Conservation (phyloP, 2,329 filamentous ascomycete species). For the Biscogniauxia sp. region DNA sequence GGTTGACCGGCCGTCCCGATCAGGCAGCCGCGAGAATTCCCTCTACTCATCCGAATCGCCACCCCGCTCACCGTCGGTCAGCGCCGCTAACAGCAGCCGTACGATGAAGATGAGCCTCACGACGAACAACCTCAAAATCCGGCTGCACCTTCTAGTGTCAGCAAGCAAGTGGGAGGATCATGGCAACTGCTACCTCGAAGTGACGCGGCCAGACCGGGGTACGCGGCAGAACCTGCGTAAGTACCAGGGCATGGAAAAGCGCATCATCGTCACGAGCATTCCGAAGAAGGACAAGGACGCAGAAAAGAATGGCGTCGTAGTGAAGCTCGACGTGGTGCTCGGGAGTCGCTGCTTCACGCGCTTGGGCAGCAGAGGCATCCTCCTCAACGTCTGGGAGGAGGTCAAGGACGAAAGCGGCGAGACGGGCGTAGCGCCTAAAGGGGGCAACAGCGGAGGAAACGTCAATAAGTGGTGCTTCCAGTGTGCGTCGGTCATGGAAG, state of each 20-base stretch:
- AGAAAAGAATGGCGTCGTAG: constrained; percentile 45
- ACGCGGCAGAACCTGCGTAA: constrained; percentile 58
- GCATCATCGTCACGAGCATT: constrained; percentile 74
- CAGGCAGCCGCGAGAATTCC: constrained; percentile 54
- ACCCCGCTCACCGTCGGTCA: constrained; percentile 58
- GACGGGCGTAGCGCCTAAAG: constrained; percentile 50
- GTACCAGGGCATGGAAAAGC: constrained; percentile 73
- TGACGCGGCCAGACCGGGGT: constrained; percentile 70
- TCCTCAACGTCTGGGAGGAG: constrained; percentile 84
- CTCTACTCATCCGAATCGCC: constrained; percentile 57
- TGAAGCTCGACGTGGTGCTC: constrained; percentile 79
- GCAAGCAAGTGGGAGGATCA: constrained; percentile 86
- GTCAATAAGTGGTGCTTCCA: constrained; percentile 66
- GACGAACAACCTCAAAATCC: constrained; percentile 78
- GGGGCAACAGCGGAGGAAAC: constrained; percentile 47
- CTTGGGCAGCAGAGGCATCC: constrained; percentile 80
- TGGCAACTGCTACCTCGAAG: constrained; percentile 78
- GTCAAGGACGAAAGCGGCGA: constrained; percentile 61
- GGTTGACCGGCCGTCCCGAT: constrained; percentile 58
- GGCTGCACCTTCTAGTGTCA: constrained; percentile 76
- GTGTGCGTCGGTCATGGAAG: constrained; percentile 51
- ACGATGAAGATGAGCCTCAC: constrained; percentile 54
- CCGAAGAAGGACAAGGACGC: constrained; percentile 58
- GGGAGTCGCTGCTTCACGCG: constrained; percentile 82
- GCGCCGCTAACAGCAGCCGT: constrained; percentile 47